A percentile compares a stretch with the other conserved stretches of the same genome.
phyloP scores from a whole-genome alignment of 1,139 yeast species.

The Zygoascus sp. region DNA sequence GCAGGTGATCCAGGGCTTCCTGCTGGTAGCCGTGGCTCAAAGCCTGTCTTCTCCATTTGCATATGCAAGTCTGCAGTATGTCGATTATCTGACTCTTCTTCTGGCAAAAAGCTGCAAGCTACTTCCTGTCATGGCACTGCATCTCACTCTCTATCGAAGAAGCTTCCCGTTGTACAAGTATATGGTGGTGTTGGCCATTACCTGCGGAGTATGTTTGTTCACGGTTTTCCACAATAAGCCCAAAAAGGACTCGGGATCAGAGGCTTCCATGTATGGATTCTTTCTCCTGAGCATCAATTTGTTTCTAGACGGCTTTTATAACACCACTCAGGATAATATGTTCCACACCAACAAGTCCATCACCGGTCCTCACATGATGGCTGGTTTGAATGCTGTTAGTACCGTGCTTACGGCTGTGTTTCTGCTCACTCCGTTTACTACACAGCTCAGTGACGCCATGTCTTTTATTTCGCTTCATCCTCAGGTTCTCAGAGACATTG shows the following conservation, averaged over 20 bases:
- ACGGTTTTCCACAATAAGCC: constrained; percentile 44
- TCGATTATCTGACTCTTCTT: constrained; percentile 78
- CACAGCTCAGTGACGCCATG: constrained; percentile 48
- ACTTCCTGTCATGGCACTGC: constrained; percentile 87
- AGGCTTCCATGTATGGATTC: constrained; percentile 48
- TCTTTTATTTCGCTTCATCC: constrained; percentile 49
- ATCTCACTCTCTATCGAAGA: constrained; percentile 65
- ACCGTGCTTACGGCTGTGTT: constrained; percentile 40
- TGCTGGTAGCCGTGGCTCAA: constrained; percentile 69
- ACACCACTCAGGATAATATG: constrained; percentile 86
- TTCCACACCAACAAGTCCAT: constrained; percentile 47
- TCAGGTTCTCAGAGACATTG: constrained; percentile 52
- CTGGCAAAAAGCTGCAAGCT: constrained; percentile 91
- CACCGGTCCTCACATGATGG: constrained; percentile 86
- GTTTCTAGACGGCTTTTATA: constrained; percentile 84
- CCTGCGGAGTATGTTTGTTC: constrained; percentile 76
- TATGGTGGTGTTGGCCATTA: constrained; percentile 67
- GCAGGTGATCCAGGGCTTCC: constrained; percentile 41
- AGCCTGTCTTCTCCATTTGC: constrained; percentile 80
- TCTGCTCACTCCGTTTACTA: constrained; percentile 38
- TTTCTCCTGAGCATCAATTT: constrained; percentile 56
- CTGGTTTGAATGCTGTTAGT: constrained; percentile 64
- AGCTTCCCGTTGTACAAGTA: constrained; percentile 73
- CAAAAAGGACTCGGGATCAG: constrained; percentile 21
- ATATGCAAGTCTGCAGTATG: constrained; percentile 68